phyloP scores from a whole-genome alignment of 2,329 filamentous ascomycete species.

The Phyllosticta capitalensis region DNA sequence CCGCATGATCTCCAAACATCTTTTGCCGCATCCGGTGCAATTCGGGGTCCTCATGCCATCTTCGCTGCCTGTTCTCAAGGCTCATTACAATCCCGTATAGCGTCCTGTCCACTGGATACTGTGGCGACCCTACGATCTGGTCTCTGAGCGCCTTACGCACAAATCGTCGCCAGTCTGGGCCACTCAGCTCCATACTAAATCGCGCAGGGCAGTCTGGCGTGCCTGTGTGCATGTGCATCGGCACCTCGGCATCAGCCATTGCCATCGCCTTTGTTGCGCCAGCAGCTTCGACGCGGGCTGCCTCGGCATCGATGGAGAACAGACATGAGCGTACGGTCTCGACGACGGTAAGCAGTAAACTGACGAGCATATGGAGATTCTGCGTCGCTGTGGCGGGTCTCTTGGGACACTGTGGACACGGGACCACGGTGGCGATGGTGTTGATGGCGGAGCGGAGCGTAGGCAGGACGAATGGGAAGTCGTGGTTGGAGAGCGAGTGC shows the following conservation, averaged over 20 bases:
- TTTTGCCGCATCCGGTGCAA: conserved; percentile 1
- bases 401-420: conserved; percentile 34
- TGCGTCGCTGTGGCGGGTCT: conserved; percentile 35
- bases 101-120: conserved; percentile 18
- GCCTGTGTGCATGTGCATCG: conserved; percentile 35
- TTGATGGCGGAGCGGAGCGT: conserved; percentile 33
- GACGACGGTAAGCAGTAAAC: conserved; percentile 33
- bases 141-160: conserved; percentile 37
- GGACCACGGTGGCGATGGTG: conserved; percentile 29
- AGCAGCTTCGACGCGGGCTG: conserved; percentile 20
- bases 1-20: not conserved
- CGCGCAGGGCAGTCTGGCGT: conserved; percentile 33
- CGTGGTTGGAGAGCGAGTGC: not conserved
- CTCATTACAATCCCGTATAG: conserved; percentile 28
- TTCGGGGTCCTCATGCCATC: conserved; percentile 27
- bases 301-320: conserved; percentile 30
- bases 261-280: conserved; percentile 33
- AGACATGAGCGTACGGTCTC: conserved; percentile 35
- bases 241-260: conserved; percentile 33
- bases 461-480: conserved; percentile 35
- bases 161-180: conserved; percentile 34
- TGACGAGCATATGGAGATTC: conserved; percentile 34
- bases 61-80: conserved; percentile 33
- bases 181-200: conserved; percentile 35
- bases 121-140: conserved; percentile 29